Conservation (phyloP, 331 rosid genomes). For the Malus hybrid region DNA sequence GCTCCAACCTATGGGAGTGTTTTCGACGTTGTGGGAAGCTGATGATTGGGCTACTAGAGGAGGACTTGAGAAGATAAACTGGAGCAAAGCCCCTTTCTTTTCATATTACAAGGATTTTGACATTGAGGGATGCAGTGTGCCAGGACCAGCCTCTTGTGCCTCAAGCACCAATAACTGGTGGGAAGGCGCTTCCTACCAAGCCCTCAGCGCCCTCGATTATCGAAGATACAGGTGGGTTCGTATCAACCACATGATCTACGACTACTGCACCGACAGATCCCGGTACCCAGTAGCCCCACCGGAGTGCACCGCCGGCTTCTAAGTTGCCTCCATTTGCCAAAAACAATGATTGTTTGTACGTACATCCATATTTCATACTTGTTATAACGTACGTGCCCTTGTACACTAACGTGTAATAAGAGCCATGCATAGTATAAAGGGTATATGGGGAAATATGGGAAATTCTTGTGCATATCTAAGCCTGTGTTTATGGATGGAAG, state of each 20-base stretch:
- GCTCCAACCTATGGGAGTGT: conserved; percentile 75
- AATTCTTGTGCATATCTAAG: not conserved
- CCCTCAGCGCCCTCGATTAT: conserved; percentile 19
- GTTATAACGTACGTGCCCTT: not conserved
- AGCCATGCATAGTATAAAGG: not conserved
- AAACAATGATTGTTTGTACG: not conserved
- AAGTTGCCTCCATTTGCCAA: not conserved
- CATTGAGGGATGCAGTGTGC: conserved; percentile 71
- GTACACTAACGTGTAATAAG: not conserved
- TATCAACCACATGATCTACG: conserved; percentile 68
- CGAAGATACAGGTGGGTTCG: conserved; percentile 59
- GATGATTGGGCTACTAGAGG: conserved; percentile 98
- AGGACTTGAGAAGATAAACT: conserved; percentile 86
- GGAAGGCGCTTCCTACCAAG: conserved; percentile 33
- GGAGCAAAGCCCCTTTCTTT: conserved; percentile 78
- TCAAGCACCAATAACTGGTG: conserved; percentile 43
- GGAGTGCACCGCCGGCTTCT: conserved; percentile 63
- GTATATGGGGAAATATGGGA: not conserved
- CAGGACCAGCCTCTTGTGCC: conserved; percentile 58
- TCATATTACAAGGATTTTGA: conserved; percentile 83
- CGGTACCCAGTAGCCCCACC: conserved; percentile 56
- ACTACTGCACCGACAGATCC: conserved; percentile 69
- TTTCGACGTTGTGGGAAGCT: conserved; percentile 85
- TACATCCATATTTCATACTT: not conserved
- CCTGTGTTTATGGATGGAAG: not conserved